Evolutionary conservation across 305 asterid genomes (phyloP), one percentile per base, ranked within the genome.

Genomic region (Ajuga reptans): DNA sequence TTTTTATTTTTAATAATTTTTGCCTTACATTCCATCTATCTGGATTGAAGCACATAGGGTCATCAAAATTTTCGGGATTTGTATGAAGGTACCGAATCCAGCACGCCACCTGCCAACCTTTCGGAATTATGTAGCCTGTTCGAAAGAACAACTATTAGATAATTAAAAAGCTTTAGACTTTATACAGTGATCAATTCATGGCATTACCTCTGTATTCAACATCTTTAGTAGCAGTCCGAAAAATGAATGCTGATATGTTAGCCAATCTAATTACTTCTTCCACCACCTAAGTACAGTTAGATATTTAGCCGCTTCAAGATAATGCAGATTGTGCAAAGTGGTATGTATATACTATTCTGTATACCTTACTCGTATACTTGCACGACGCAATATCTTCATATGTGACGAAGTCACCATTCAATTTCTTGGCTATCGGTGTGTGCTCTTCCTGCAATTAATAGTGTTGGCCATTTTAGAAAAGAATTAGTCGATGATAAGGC

Each of bases 41-140:
- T 3, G 88, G 87, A 45, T 83, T 85, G 46, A 85, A 85, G 57
- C 81, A 12, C 77, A 72, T 14, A 0, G 87, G 88, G 71, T 84
- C 85, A 39, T 86, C 86, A 71, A 81, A 86, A 71, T 75, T 56
- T 21, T 78, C 83, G 3, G 92, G 85, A 77, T 79, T 51, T 1
- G 82, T 76, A 21, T 86, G 92, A 57, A 81, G 62, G 61, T 86
- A 81, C 18, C 92, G 81, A 21, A 74, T 7, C 89, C 89, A 84
- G 64, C 86, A 79, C 8, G 74, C 62, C 6, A 83, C 83, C 65
- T 67, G 79, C 89, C 89, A 86, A 5, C 87, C 88, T 72, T 82
- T 84, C 0, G 89, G 86, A 50, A 86, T 86, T 64, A 4, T 84
- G 29, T 77, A 75, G 49, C 91, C 89, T 82, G 80, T 69, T 69